Evolutionary conservation across 2,329 filamentous ascomycete species (phyloP).

Genomic region (Aaosphaeria arxii): DNA sequence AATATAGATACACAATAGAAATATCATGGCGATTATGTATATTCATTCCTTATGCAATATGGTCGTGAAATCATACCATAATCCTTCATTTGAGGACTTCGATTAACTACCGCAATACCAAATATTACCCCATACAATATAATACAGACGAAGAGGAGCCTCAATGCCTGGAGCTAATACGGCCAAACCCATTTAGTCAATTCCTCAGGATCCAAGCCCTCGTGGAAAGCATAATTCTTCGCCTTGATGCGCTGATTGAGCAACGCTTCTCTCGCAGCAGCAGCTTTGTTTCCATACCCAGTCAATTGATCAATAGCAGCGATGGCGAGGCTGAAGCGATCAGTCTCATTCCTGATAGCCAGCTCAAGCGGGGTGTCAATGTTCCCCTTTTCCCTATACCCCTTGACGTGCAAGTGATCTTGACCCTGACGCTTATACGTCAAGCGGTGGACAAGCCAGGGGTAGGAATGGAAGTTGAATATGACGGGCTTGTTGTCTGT

Average conservation of each 20-base stretch:
- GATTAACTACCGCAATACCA: too few relatives aligned
- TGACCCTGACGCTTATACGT: constrained; percentile 72
- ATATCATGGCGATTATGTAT: too few relatives aligned
- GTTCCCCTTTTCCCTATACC: constrained; percentile 81
- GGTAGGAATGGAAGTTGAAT: constrained; percentile 84
- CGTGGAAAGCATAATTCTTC: constrained; percentile 60
- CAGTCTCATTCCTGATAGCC: constrained; percentile 73
- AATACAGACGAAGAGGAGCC: too few relatives aligned
- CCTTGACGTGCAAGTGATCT: constrained; percentile 68
- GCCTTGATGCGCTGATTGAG: constrained; percentile 63
- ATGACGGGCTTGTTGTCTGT: constrained; percentile 69
- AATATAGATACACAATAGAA: too few relatives aligned
- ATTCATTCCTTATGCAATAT: too few relatives aligned
- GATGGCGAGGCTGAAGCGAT: constrained; percentile 74
- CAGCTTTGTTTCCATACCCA: constrained; percentile 61
- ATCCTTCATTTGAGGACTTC: too few relatives aligned
- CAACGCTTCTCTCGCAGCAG: constrained; percentile 61
- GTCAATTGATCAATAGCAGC: constrained; percentile 70
- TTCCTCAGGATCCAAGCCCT: constrained; percentile 68
- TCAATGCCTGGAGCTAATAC: too few relatives aligned
- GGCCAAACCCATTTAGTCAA: constrained; percentile 65
- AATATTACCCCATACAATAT: too few relatives aligned
- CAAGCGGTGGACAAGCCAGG: constrained; percentile 74
- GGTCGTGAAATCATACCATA: too few relatives aligned
- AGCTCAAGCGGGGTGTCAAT: constrained; percentile 79